These are phyloP conservation scores for Cadophora sp. DNA, from an alignment of 2,329 filamentous ascomycete genomes.

Conservation along the genomic window DNA sequence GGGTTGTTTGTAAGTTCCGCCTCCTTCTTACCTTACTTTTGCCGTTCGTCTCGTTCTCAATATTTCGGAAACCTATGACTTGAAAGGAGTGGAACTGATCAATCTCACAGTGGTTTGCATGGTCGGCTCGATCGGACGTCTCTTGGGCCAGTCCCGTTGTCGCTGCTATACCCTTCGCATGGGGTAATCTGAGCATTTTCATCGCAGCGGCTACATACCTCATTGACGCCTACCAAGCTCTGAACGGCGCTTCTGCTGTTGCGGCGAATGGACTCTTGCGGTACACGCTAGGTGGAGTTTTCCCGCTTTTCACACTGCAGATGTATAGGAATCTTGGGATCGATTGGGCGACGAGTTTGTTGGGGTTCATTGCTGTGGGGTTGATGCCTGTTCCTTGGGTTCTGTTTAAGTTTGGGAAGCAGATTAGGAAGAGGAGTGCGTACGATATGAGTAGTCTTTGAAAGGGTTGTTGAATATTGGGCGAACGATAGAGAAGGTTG, in stretches of 20 bases:
- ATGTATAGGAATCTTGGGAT: conserved; percentile 49
- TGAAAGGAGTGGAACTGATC: background rate
- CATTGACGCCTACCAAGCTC: conserved; percentile 61
- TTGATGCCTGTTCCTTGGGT: conserved; percentile 62
- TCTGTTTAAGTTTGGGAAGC: conserved; percentile 57
- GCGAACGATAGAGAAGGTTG: background rate
- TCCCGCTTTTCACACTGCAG: conserved; percentile 67
- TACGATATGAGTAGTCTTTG: conserved; percentile 27
- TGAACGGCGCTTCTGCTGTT: conserved; percentile 62
- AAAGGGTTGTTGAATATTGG: conserved; percentile 61
- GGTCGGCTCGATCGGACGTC: conserved; percentile 55
- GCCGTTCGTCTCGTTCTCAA: no score
- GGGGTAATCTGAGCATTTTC: conserved; percentile 67
- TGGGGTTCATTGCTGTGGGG: conserved; percentile 49
- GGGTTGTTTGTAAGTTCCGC: conserved; percentile 53
- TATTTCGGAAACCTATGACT: background rate
- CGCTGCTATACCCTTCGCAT: conserved; percentile 62
- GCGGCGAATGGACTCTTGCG: conserved; percentile 65
- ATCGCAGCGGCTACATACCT: conserved; percentile 58
- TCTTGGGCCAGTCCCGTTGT: conserved; percentile 59
- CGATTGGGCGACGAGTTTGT: conserved; percentile 41
- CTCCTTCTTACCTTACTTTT: background rate
- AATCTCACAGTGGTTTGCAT: conserved; percentile 58
- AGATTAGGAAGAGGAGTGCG: conserved; percentile 27
- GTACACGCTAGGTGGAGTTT: conserved; percentile 61